Evolutionary conservation across 768 basidiomycete genomes (phyloP), one percentile per base, ranked within the genome.

Genomic region (Sporobolomyces phaffii): DNA sequence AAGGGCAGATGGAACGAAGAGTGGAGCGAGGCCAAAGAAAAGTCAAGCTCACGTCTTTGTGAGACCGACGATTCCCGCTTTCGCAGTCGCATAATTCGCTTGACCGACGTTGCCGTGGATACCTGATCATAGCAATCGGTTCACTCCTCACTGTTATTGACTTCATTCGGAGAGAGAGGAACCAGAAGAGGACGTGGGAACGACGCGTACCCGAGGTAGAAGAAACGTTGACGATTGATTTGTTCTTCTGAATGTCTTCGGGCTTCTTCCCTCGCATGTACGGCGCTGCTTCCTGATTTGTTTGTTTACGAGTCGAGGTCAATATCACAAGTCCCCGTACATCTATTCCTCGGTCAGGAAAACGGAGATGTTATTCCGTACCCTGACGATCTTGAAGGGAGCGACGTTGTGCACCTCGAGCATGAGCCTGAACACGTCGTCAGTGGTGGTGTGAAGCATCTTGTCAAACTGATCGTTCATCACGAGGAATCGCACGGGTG

Each of bases 41-140:
- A n/a, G n/a, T 24, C n/a, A 50, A 26, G 29, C 50, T 31, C 28
- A 63, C 44, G 89, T 91, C 81, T 90, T 91, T 43, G 89, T 88
- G 58, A 91, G 79, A 18, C 89, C 90, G 63, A 86, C 73, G 44
- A 91, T 84, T 11, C 86, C 89, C 2, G 68, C 68, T 43, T 75
- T 75, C 9, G 74, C 74, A 20, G 64, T 50, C 1, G 74, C 72
- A 52, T 75, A 63, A 31, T 63, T 59, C 0, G 44, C 62, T 36
- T 91, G 90, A 6, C 90, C 90, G 57, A 90, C 86, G 76, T 89
- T 90, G 24, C 89, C 90, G 77, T 91, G 89, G 33, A 91, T 81
- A 52, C 89, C 90, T n/a, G 26, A n/a, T n/a, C n/a, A n/a, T n/a
- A n/a, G n/a, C n/a, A n/a, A n/a, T n/a, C n/a, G n/a, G n/a, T n/a